Conservation (phyloP, 2,329 filamentous ascomycete species). For the Juglanconis sp. region DNA sequence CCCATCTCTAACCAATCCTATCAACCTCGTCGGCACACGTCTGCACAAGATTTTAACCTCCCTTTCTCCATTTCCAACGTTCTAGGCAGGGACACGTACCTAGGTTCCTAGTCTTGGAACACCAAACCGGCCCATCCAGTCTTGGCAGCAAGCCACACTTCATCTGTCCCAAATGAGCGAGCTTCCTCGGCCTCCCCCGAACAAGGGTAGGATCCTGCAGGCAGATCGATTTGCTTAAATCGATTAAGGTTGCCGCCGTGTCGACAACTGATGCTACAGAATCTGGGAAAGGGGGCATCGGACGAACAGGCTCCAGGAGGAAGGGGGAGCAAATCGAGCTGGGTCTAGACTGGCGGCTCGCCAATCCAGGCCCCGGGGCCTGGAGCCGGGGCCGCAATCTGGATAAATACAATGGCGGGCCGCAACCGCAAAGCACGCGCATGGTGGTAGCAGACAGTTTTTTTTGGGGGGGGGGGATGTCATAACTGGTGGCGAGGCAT, state of each 20-base stretch:
- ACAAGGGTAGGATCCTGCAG: too few relatives aligned
- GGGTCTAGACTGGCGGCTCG: neutral
- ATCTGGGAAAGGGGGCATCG: neutral
- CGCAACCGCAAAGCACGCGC: neutral
- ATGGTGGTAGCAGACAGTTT: neutral
- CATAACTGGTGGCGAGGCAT: too few relatives aligned
- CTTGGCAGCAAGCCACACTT: neutral
- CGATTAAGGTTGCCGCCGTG: conserved; percentile 9
- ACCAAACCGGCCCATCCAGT: neutral
- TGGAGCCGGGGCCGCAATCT: conserved; percentile 7
- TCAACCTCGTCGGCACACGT: too few relatives aligned
- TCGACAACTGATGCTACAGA: neutral
- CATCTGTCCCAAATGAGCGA: conserved; percentile 6
- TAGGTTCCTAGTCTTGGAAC: too few relatives aligned
- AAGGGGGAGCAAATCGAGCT: neutral
- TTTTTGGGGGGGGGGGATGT: too few relatives aligned
- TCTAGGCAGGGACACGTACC: too few relatives aligned
- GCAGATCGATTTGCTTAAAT: neutral
- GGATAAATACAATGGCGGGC: conserved; percentile 12
- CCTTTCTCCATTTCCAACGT: too few relatives aligned
- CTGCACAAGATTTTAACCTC: too few relatives aligned
- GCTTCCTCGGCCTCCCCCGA: too few relatives aligned
- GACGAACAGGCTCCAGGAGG: neutral
- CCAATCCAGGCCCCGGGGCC: neutral
- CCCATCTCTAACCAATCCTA: too few relatives aligned